A percentile compares a stretch with the other conserved stretches of the same genome.
Evolutionary conservation across 2,329 filamentous ascomycete genomes (phyloP).

Genomic region (Hypoxylon sp.): DNA sequence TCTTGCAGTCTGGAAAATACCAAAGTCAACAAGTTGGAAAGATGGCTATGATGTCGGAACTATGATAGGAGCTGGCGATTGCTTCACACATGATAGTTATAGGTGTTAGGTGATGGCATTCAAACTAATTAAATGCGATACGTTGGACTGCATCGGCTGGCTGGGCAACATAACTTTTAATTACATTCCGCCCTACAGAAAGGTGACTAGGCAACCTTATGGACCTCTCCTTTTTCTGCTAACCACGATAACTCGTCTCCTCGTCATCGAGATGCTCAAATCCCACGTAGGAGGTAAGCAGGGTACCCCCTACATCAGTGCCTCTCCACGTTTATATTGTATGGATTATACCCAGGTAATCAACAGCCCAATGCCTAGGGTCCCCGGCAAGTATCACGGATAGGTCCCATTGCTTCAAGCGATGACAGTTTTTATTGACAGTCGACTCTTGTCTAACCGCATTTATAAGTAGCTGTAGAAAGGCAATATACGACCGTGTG

Average conservation of each 20-base stretch:
- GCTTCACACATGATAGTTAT: not conserved
- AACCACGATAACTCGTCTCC: constrained; percentile 17
- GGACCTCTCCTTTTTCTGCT: constrained; percentile 14
- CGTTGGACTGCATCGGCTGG: constrained; percentile 34
- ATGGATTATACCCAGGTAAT: not conserved
- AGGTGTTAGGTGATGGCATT: constrained; percentile 3
- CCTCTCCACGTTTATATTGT: constrained; percentile 1
- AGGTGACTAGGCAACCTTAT: constrained; percentile 4
- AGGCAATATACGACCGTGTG: constrained; percentile 22
- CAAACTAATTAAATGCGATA: constrained; percentile 22
- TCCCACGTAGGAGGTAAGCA: not conserved
- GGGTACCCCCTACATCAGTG: constrained; percentile 3
- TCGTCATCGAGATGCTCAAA: constrained; percentile 21
- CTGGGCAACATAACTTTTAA: constrained; percentile 50
- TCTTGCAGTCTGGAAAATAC: not conserved
- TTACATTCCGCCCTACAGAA: constrained; percentile 41
- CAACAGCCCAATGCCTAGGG: constrained; percentile 19
- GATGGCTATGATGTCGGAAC: not conserved
- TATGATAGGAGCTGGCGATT: not conserved
- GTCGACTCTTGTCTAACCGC: constrained; percentile 1
- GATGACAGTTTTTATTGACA: constrained; percentile 13
- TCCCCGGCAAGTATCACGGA: constrained; percentile 24
- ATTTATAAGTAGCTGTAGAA: constrained; percentile 19
- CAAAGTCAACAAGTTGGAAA: not conserved
- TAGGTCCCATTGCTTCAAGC: constrained; percentile 32